A percentile compares a stretch with the other conserved stretches of the same genome.
These are phyloP conservation scores for Tinospora cordifolia DNA, from an alignment of 164 flowering plant species.

Conservation along the genomic window DNA sequence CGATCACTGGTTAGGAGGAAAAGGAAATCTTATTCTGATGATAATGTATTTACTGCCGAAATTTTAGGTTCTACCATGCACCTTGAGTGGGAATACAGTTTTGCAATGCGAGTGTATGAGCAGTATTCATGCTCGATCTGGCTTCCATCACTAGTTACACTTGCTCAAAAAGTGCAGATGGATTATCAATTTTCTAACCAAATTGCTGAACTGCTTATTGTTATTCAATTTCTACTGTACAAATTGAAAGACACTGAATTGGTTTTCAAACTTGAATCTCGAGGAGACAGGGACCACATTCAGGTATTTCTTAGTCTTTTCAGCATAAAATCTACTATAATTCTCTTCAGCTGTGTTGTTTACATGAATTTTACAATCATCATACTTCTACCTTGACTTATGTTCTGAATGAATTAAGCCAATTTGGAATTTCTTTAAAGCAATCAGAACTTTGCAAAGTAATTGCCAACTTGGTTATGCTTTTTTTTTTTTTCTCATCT, in stretches of 20 bases:
- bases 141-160: slow-evolving; percentile 70
- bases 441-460: too few species aligned
- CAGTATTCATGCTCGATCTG: slow-evolving; percentile 74
- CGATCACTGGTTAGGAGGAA: slow-evolving; percentile 50
- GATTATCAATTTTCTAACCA: slow-evolving; percentile 23
- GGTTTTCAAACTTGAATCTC: slow-evolving; percentile 43
- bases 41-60: slow-evolving; percentile 10
- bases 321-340: neutral
- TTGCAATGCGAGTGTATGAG: slow-evolving; percentile 55
- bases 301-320: slow-evolving; percentile 39
- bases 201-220: slow-evolving; percentile 32
- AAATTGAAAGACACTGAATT: slow-evolving; percentile 74
- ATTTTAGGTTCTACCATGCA: slow-evolving; percentile 14
- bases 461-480: too few species aligned
- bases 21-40: slow-evolving; percentile 17
- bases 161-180: slow-evolving; percentile 38
- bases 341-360: neutral
- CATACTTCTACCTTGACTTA: too few species aligned
- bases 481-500: too few species aligned
- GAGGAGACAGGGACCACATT: slow-evolving; percentile 40
- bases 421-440: too few species aligned
- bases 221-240: slow-evolving; percentile 41
- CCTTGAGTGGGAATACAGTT: slow-evolving; percentile 67
- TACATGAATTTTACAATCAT: too few species aligned
- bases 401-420: too few species aligned